Conservation (phyloP, 495 filamentous ascomycete species). For the Hypoxylon cercidicola region DNA sequence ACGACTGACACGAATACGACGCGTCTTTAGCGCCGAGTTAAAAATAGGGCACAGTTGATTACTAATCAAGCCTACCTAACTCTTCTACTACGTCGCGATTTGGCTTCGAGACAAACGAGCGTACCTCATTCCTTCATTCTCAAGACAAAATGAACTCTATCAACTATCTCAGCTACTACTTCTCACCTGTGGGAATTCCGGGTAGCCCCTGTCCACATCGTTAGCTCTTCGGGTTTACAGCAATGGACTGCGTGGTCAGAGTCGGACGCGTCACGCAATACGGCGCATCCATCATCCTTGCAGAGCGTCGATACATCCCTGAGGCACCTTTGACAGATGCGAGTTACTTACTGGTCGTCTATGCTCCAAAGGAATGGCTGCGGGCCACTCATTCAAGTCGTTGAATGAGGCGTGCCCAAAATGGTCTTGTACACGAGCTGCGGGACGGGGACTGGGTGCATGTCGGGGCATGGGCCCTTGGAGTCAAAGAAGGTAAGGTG, state of each 20-base stretch:
- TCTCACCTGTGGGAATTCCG: constrained; percentile 37
- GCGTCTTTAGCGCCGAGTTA: too few relatives aligned
- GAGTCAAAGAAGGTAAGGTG: constrained; percentile 49
- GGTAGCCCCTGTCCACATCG: constrained; percentile 14
- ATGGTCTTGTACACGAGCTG: constrained; percentile 48
- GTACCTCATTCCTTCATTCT: too few relatives aligned
- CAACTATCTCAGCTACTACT: constrained; percentile 11
- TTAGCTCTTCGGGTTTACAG: constrained; percentile 15
- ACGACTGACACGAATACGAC: too few relatives aligned
- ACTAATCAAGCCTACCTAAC: too few relatives aligned
- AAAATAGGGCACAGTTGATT: too few relatives aligned
- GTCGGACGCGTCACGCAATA: constrained; percentile 48
- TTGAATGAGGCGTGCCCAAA: constrained; percentile 53
- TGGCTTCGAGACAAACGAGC: too few relatives aligned
- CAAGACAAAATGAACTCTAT: too few relatives aligned
- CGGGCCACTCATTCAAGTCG: constrained; percentile 51
- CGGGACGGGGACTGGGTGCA: constrained; percentile 46
- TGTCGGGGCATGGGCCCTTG: constrained; percentile 42
- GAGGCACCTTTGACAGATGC: neutral
- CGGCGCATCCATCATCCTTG: constrained; percentile 47
- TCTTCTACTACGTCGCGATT: too few relatives aligned
- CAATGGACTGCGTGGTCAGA: constrained; percentile 44
- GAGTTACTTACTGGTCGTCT: constrained; percentile 44
- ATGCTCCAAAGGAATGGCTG: constrained; percentile 56
- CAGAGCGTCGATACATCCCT: constrained; percentile 22